Evolutionary conservation across 2,329 filamentous ascomycete genomes (phyloP).

Genomic region (Epichloe sp.): DNA sequence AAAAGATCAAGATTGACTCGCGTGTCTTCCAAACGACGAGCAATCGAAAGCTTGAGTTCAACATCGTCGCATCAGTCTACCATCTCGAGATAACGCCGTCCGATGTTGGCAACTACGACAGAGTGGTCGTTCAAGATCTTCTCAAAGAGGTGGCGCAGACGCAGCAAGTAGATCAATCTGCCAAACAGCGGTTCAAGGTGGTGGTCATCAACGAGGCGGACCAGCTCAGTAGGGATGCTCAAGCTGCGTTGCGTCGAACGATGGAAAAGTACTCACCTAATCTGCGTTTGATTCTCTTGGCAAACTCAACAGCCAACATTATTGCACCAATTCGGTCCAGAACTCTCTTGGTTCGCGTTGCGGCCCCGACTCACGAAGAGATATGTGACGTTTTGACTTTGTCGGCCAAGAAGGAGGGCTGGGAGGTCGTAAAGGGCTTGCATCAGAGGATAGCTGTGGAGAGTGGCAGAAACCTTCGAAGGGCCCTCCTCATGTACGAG

Average conservation of each 20-base stretch:
- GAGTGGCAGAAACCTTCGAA: constrained; percentile 79
- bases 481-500: constrained; percentile 92
- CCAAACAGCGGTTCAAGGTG: constrained; percentile 91
- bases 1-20: constrained; percentile 99
- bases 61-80: constrained; percentile 93
- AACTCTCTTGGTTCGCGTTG: constrained; percentile 81
- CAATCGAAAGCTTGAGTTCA: constrained; percentile 98
- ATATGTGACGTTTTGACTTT: constrained; percentile 66
- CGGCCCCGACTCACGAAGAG: constrained; percentile 74
- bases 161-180: constrained; percentile 90
- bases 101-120: constrained; percentile 91
- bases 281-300: constrained; percentile 76
- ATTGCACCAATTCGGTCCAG: constrained; percentile 95
- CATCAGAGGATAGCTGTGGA: constrained; percentile 80
- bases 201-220: constrained; percentile 99
- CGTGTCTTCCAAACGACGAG: constrained; percentile 90
- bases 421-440: constrained; percentile 61
- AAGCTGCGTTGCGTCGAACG: constrained; percentile 83
- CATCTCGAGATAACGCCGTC: constrained; percentile 97
- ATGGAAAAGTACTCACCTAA: constrained; percentile 99
- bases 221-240: constrained; percentile 83
- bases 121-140: constrained; percentile 89
- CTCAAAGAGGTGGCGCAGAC: constrained; percentile 97
- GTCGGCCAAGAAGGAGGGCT: constrained; percentile 67
- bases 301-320: constrained; percentile 95